Conservation (phyloP, 2,329 filamentous ascomycete genomes). For the Canariomyces notabilis region DNA sequence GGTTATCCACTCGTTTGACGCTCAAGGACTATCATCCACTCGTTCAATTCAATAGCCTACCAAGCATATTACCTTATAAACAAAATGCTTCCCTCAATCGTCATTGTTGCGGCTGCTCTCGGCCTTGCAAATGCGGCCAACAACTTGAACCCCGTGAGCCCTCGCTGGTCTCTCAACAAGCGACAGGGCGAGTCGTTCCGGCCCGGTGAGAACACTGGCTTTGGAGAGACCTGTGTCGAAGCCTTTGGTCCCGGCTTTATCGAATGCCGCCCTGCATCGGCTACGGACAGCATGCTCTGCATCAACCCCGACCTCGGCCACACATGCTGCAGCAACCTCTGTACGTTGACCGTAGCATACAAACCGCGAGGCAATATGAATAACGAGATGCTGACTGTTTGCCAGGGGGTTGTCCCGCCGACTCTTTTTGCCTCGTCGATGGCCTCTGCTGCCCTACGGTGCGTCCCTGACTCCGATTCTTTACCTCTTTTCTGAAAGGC, state of each 20-base stretch:
- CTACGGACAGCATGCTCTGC: constrained; percentile 2
- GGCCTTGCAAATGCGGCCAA: constrained; percentile 1
- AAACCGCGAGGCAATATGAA: neutral
- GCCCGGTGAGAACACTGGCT: constrained; percentile 7
- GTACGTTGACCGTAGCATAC: neutral
- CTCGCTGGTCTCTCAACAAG: neutral
- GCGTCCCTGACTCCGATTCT: neutral
- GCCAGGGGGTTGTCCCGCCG: constrained; percentile 9
- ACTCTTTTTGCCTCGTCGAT: constrained; percentile 9
- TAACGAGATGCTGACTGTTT: neutral
- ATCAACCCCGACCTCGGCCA: constrained; percentile 9
- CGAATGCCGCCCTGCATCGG: constrained; percentile 8
- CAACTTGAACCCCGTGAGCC: neutral
- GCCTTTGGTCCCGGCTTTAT: constrained; percentile 11
- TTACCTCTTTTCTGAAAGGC: neutral
- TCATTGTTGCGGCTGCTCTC: neutral
- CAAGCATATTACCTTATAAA: too few species aligned
- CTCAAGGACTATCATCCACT: too few species aligned
- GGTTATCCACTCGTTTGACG: too few species aligned
- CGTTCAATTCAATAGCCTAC: neutral
- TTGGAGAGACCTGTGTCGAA: constrained; percentile 9
- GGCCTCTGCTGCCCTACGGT: constrained; percentile 11
- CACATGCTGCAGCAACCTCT: constrained; percentile 7
- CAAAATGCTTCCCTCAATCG: neutral
- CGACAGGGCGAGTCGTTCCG: constrained; percentile 10